Evolutionary conservation across 2,329 filamentous ascomycete genomes (phyloP).

Genomic region (Colletotrichum cuscutae): DNA sequence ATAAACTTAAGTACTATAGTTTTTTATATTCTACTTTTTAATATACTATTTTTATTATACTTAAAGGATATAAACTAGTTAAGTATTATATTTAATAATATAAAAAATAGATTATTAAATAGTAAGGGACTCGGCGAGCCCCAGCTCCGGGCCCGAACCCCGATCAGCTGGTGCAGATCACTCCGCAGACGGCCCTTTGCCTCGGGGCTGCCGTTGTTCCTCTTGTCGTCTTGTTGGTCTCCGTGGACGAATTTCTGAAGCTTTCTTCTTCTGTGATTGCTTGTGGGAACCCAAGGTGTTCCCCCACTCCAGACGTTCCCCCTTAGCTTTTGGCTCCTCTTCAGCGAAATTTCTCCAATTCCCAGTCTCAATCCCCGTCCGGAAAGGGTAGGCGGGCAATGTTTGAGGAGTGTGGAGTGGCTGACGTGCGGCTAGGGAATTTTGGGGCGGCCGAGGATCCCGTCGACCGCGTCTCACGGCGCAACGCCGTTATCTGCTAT

Average conservation of each 20-base stretch:
- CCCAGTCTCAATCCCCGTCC: background rate
- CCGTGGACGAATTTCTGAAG: background rate
- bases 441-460: conserved; percentile 4
- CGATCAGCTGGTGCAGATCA: conserved; percentile 29
- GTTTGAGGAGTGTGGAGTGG: conserved; percentile 27
- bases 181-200: conserved; percentile 28
- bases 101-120: too few species aligned
- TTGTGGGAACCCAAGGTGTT: conserved; percentile 1
- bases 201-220: conserved; percentile 25
- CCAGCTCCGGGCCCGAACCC: conserved; percentile 21
- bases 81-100: too few species aligned
- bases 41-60: too few species aligned
- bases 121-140: conserved; percentile 16
- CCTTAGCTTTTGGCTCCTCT: background rate
- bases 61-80: too few species aligned
- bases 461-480: background rate
- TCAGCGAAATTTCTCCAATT: background rate
- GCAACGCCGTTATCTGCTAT: conserved; percentile 1
- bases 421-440: conserved; percentile 8
- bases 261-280: background rate
- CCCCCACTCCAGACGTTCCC: background rate
- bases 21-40: too few species aligned
- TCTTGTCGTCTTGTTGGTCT: background rate
- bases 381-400: conserved; percentile 21
- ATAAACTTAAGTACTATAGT: too few species aligned